Evolutionary conservation across 2,329 filamentous ascomycete species (phyloP).

Genomic region (Sporothrix variecibatus): DNA sequence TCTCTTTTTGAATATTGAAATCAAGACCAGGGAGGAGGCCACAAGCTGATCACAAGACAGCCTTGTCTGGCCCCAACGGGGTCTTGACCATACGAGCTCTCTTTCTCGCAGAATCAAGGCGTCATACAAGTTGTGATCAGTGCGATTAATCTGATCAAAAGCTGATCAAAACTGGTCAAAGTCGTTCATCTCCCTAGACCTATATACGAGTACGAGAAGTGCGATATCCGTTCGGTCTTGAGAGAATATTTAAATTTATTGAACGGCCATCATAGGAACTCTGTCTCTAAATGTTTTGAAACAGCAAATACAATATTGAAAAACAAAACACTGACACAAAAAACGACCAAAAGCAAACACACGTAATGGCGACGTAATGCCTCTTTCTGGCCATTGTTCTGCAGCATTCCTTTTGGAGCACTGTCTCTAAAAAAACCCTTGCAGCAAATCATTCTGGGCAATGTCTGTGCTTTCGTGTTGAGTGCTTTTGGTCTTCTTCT

Average conservation of each 20-base stretch:
- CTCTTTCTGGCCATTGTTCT: neutral
- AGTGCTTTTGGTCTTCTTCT: neutral
- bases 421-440: neutral
- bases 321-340: neutral
- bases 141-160: neutral
- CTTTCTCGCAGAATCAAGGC: neutral
- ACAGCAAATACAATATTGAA: neutral
- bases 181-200: neutral
- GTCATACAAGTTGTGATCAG: neutral
- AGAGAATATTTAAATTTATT: neutral
- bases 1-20: neutral
- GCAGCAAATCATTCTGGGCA: conserved; percentile 9
- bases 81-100: neutral
- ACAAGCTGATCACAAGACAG: neutral
- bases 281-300: neutral
- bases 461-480: conserved; percentile 1
- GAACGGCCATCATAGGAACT: neutral
- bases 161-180: neutral
- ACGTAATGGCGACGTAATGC: conserved; percentile 14
- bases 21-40: neutral
- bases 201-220: too few species aligned
- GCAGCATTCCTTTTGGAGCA: neutral
- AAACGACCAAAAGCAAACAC: neutral
- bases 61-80: neutral
- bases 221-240: neutral